Base-by-base conservation (phyloP, 768 basidiomycete species). In the Sutorius australiensis region DNA sequence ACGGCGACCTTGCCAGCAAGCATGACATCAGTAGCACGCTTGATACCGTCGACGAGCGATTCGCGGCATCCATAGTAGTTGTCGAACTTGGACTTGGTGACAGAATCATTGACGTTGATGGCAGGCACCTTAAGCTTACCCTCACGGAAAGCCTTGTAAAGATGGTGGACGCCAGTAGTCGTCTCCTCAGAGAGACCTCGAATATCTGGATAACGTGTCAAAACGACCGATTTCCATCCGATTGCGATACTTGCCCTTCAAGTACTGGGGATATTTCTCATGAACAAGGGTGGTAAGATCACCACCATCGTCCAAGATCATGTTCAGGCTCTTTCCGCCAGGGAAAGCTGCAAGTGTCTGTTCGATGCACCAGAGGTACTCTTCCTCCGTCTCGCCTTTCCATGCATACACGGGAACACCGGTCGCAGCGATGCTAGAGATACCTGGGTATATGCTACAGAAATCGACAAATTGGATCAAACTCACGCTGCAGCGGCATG, bases 1-100 rank as follows among this genome's bases (percentile, higher is more conserved):
- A 98, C 92, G 48, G 94, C 95, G 60, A 99, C 95, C 78, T 99
- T 99, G 48, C 95, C 97, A 61, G 97, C 97, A 71, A 99, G 86
- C 97, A 99, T 99, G 72, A 99, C 92, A 72, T 99, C 97, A 59
- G 97, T 99, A 54, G 97, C 97, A 67, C 97, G 94, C 84, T 99
- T 99, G 79, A 99, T 98, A 64, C 97, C 97, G 71, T 99, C 97
- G 56, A 99, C 97, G 58, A 99, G 90, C 31, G 97, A 99, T 75
- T 99, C 97, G 68, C 97, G 92, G 78, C 97, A 99, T 57, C 97
- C 97, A 71, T 99, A 99, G 76, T 92, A 89, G 78, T 93, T 92
- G 76, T 95, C 89, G 71, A 99, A 99, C 80, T 99, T 99, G 70
- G 94, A 97, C 77, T 99, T 99, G 61, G 97, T 99, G 67, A 99